Evolutionary conservation across 305 asterid genomes (phyloP).

Genomic region (Andrographis paniculata): DNA sequence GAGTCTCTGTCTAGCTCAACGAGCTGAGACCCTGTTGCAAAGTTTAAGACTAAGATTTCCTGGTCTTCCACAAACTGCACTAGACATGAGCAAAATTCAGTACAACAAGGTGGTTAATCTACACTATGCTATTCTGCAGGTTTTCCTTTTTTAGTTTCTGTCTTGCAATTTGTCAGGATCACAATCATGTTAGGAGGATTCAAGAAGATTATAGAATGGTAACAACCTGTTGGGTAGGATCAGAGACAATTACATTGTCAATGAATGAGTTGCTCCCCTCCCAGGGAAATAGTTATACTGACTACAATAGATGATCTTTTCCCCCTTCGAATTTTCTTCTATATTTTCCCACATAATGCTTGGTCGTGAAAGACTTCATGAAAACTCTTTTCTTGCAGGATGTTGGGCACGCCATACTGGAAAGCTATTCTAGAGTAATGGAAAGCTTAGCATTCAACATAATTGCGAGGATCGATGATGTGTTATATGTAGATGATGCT

Average conservation of each 20-base stretch:
- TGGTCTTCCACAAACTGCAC: constrained; percentile 88
- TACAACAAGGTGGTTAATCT: constrained; percentile 57
- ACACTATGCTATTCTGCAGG: not conserved
- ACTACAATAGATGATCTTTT: too few species aligned
- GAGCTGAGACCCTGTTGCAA: constrained; percentile 70
- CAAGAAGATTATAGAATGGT: not conserved
- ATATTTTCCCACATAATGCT: not conserved
- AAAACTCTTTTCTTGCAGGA: constrained; percentile 38
- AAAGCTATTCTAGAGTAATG: constrained; percentile 96
- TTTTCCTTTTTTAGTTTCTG: not conserved
- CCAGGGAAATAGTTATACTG: too few species aligned
- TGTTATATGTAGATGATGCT: constrained; percentile 77
- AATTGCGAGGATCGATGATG: constrained; percentile 91
- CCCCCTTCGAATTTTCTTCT: too few species aligned
- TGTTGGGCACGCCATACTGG: constrained; percentile 94
- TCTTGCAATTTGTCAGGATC: not conserved
- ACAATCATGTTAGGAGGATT: not conserved
- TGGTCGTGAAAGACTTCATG: not conserved
- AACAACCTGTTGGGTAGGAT: not conserved
- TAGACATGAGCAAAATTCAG: constrained; percentile 90
- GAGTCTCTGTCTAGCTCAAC: constrained; percentile 51
- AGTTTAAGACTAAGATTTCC: constrained; percentile 75
- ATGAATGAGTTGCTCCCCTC: too few species aligned
- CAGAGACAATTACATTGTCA: too few species aligned
- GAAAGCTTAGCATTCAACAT: constrained; percentile 97